These are phyloP conservation scores for Mrakia hoshinonis DNA, from an alignment of 768 basidiomycete species.

Conservation along the genomic window DNA sequence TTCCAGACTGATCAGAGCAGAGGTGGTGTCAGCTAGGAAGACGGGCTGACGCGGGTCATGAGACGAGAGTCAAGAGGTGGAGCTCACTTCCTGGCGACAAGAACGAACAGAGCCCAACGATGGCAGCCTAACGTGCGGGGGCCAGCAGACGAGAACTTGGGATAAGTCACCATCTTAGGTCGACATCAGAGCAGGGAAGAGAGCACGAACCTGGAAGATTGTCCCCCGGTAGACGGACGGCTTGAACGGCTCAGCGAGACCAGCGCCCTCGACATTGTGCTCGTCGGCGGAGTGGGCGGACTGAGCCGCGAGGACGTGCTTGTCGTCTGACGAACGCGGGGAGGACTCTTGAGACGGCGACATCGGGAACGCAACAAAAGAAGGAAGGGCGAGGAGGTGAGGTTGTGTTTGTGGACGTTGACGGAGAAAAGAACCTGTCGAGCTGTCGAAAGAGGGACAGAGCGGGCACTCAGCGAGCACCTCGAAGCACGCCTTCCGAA, in stretches of 20 bases:
- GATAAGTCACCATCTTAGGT: not conserved
- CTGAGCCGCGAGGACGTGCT: not conserved
- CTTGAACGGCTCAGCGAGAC: constrained; percentile 1
- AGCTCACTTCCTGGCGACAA: constrained; percentile 1
- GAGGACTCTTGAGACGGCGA: constrained; percentile 6
- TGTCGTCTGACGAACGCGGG: not conserved
- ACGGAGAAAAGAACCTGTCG: not conserved
- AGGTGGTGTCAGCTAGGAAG: not conserved
- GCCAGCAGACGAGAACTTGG: not conserved
- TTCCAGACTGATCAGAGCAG: not conserved
- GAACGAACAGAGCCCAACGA: constrained; percentile 13
- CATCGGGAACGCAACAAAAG: not conserved
- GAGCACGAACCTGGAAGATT: constrained; percentile 10
- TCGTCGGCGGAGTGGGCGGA: not conserved
- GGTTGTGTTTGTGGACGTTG: not conserved
- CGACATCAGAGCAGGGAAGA: not conserved
- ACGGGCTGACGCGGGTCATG: not conserved
- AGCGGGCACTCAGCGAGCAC: no score
- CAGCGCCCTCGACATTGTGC: not conserved
- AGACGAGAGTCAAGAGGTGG: not conserved
- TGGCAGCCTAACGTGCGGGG: not conserved
- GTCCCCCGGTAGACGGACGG: constrained; percentile 10
- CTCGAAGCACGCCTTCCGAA: no score
- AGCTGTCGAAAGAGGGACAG: no score
- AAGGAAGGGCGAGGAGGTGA: not conserved